Conservation (phyloP, 2,329 filamentous ascomycete genomes). For the Sordariomycetes sp. region DNA sequence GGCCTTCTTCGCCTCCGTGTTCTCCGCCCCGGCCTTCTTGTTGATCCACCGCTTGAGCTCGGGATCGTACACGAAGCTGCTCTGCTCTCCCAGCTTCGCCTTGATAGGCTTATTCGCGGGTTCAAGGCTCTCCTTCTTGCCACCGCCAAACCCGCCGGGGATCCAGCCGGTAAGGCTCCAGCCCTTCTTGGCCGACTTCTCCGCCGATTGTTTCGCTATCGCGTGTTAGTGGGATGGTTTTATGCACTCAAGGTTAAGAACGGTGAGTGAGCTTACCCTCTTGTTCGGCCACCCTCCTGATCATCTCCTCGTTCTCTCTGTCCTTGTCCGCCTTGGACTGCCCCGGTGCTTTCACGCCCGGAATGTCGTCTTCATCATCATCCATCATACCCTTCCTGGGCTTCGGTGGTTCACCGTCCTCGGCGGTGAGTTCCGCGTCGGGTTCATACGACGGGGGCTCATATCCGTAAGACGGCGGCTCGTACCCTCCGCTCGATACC, state of each 20-base stretch:
- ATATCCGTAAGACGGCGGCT: constrained; percentile 48
- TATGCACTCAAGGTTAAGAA: constrained; percentile 5
- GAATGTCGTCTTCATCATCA: constrained; percentile 66
- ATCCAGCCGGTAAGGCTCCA: constrained; percentile 53
- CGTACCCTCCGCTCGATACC: constrained; percentile 35
- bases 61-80: constrained; percentile 85
- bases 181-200: constrained; percentile 44
- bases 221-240: constrained; percentile 1
- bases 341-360: constrained; percentile 35
- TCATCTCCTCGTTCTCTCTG: constrained; percentile 72
- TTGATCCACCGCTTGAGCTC: constrained; percentile 98
- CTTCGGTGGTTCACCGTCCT: constrained; percentile 37
- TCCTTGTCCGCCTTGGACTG: constrained; percentile 61
- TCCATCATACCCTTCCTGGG: constrained; percentile 71
- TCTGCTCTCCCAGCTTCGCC: constrained; percentile 91
- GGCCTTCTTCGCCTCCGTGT: constrained; percentile 45
- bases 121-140: constrained; percentile 45
- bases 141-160: constrained; percentile 72
- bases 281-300: constrained; percentile 72
- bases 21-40: constrained; percentile 71
- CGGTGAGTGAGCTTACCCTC: constrained; percentile 40
- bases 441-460: constrained; percentile 49
- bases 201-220: constrained; percentile 49
- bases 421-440: constrained; percentile 21
- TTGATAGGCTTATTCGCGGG: constrained; percentile 56